Conservation (phyloP, 352 stramenopile genomes). For the Phytophthora hybrid region DNA sequence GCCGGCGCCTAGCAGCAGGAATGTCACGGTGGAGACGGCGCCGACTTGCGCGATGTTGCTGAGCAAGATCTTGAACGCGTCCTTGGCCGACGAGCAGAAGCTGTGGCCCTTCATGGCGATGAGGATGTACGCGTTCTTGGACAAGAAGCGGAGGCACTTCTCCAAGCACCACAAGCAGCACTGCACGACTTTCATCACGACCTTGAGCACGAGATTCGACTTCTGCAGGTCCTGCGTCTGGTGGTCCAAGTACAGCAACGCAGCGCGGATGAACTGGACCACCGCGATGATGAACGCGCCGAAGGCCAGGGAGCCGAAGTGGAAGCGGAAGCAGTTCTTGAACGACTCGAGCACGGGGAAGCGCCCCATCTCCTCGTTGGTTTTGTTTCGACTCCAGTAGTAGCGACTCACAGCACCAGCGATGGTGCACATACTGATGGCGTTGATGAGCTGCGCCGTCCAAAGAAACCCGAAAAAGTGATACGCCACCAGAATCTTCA, state of each 20-base stretch:
- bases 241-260: conserved; percentile 93
- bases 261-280: conserved; percentile 94
- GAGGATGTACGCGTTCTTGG: conserved; percentile 96
- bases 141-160: conserved; percentile 97
- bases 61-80: conserved; percentile 94
- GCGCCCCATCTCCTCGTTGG: conserved; percentile 63
- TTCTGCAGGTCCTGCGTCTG: conserved; percentile 89
- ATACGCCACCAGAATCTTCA: conserved; percentile 78
- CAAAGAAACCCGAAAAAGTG: conserved; percentile 97
- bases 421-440: conserved; percentile 95
- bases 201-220: conserved; percentile 81
- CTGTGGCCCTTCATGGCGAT: conserved; percentile 80
- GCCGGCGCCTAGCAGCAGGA: conserved; percentile 92
- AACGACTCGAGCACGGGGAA: conserved; percentile 75
- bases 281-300: conserved; percentile 96
- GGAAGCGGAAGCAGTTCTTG: conserved; percentile 91
- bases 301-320: conserved; percentile 96
- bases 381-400: conserved; percentile 93
- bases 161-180: conserved; percentile 96
- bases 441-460: conserved; percentile 96
- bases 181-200: conserved; percentile 87
- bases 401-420: conserved; percentile 92
- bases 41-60: conserved; percentile 90
- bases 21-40: conserved; percentile 91
- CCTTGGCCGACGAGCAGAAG: conserved; percentile 90